Base-by-base conservation (phyloP, 2,329 filamentous ascomycete species). In the Aspergillus brasiliensis region DNA sequence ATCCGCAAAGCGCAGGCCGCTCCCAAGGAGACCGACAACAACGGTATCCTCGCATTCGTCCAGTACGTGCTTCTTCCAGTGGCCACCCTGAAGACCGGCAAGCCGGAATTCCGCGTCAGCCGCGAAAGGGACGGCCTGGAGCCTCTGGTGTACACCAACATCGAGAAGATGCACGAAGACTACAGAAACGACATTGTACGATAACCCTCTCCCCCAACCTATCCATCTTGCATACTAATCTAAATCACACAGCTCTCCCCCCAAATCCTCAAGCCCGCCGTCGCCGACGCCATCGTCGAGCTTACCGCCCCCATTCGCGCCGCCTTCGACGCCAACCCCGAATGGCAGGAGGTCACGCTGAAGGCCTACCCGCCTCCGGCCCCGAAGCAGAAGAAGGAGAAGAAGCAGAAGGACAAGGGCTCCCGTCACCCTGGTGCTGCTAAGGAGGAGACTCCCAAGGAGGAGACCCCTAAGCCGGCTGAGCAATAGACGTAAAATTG, bases 31-130 rank as follows among this genome's bases (percentile, higher is more conserved):
- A 83, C 91, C 4, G 91, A 96, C 69, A 90, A 89, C 28, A 98
- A 98, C 73, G 95, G 94, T 19, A 82, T 98, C 11, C 80, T 98
- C 54, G 87, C 90, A 2, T 93, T 98, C 63, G 88, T 95, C 19
- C 91, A 98, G 76, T 91, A 87, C 72, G 91, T 97, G 28, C 82
- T 98, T 31, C 84, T 99, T 8, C 92, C 92, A 0, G 90, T 89
- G 17, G 58, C 65, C 59, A 67, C 47, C 40, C 65, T 69, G 13
- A 71, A 70, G 38, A 82, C 69, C 8, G 79, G 84, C 61, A 80
- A 81, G 62, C 78, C 80, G 27, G 83, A 85, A 55, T 96, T 97
- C 74, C 78, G 82, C 5, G 89, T 96, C 7, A 82, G 88, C 64
- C 88, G 69, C 74, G 82, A 71, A 81, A 81, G 73, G 37, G 90